Percentiles rank a stretch among this genome's conserved stretches.
Evolutionary conservation across 371 early-diverging fungal genomes (phyloP).

Genomic region (Mortierella sp.): DNA sequence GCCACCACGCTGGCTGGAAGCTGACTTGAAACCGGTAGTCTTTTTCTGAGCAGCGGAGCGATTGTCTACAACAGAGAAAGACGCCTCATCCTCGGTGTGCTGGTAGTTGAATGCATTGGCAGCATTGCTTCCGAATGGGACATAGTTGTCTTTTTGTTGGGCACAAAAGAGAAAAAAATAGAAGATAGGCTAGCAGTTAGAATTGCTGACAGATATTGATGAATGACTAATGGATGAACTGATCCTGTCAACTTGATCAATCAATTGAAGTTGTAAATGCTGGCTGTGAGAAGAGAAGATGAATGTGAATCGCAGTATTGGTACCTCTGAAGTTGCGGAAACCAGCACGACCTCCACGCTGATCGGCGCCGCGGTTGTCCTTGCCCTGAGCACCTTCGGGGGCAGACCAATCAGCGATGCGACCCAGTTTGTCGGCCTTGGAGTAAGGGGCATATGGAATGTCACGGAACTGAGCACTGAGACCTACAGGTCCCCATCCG

Average conservation of each 20-base stretch:
- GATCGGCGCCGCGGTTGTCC: constrained; percentile 68
- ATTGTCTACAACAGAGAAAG: constrained; percentile 97
- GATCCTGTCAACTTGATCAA: not conserved
- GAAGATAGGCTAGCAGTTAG: not conserved
- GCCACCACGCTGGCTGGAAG: constrained; percentile 63
- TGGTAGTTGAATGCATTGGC: constrained; percentile 92
- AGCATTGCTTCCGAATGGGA: constrained; percentile 89
- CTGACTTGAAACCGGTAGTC: constrained; percentile 70
- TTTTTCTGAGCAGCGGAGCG: constrained; percentile 80
- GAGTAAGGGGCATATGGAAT: constrained; percentile 97
- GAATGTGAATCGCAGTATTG: too few species aligned
- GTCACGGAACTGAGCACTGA: constrained; percentile 77
- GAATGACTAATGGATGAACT: not conserved
- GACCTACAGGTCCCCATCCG: constrained; percentile 86
- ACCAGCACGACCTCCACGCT: constrained; percentile 69
- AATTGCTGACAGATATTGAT: not conserved
- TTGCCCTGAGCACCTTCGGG: constrained; percentile 66
- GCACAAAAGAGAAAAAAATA: constrained; percentile 3
- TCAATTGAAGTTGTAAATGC: not conserved
- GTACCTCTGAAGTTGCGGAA: constrained; percentile 76
- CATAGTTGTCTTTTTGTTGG: constrained; percentile 67
- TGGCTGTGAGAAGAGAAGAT: not conserved
- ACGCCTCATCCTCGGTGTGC: constrained; percentile 93
- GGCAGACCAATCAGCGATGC: constrained; percentile 17
- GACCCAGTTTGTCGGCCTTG: constrained; percentile 93